Evolutionary conservation across 768 basidiomycete species (phyloP).

Genomic region (Ramaria rubella): DNA sequence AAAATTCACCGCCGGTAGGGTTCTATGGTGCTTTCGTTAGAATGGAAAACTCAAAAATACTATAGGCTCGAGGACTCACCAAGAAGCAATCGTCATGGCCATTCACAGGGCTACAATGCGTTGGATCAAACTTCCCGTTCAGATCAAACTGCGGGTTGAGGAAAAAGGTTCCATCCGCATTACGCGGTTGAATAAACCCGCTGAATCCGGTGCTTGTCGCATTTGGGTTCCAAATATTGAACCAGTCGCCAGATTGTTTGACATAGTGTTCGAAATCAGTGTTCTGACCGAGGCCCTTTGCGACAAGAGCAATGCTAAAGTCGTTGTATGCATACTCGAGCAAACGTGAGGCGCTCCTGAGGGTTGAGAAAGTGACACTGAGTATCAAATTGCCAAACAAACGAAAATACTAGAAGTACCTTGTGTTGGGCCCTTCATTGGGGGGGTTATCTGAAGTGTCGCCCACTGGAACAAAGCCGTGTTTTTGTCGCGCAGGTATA

Average conservation of each 20-base stretch:
- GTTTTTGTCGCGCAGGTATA: slow-evolving; percentile 8
- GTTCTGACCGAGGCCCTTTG: slow-evolving; percentile 10
- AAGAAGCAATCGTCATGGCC: slow-evolving; percentile 14
- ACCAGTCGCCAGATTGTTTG: slow-evolving; percentile 13
- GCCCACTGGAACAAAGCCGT: slow-evolving; percentile 11
- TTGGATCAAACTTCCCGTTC: slow-evolving; percentile 11
- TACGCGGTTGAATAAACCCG: slow-evolving; percentile 17
- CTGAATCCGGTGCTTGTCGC: slow-evolving; percentile 10
- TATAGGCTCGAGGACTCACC: not conserved
- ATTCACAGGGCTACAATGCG: slow-evolving; percentile 13
- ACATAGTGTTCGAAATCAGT: slow-evolving; percentile 4
- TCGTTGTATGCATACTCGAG: slow-evolving; percentile 18
- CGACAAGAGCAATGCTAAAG: slow-evolving; percentile 16
- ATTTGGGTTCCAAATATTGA: slow-evolving; percentile 15
- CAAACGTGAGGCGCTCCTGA: slow-evolving; percentile 17
- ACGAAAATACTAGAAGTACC: not conserved
- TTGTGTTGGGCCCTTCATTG: slow-evolving; percentile 8
- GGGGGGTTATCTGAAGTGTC: slow-evolving; percentile 1
- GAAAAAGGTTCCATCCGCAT: slow-evolving; percentile 10
- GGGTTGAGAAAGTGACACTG: not conserved
- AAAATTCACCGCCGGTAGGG: slow-evolving; percentile 11
- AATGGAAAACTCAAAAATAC: not conserved
- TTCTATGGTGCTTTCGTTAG: not conserved
- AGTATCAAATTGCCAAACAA: not conserved
- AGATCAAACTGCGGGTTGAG: slow-evolving; percentile 4